Evolutionary conservation across 441 rosid genomes (phyloP).

Genomic region (Aquilaria agallochum): DNA sequence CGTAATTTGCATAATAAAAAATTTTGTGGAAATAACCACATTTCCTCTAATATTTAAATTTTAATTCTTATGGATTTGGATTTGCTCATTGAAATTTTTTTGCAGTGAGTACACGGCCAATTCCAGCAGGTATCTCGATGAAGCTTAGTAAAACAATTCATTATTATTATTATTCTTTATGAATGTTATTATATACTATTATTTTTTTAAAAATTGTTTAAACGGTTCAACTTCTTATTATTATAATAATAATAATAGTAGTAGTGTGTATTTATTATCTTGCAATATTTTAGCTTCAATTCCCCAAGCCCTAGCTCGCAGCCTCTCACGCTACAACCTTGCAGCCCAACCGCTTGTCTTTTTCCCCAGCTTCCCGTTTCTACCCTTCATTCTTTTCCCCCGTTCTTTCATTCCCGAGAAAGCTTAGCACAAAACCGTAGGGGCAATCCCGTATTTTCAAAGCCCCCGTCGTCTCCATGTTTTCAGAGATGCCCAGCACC

Average conservation of each 20-base stretch:
- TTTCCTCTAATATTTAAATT: too few species aligned
- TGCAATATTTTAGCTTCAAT: slow-evolving; percentile 41
- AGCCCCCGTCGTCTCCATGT: slow-evolving; percentile 44
- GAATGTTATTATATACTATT: too few species aligned
- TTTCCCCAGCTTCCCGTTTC: slow-evolving; percentile 28
- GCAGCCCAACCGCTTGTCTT: slow-evolving; percentile 60
- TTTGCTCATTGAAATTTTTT: too few species aligned
- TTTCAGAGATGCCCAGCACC: slow-evolving; percentile 87
- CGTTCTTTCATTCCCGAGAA: slow-evolving; percentile 72
- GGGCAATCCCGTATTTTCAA: slow-evolving; percentile 23
- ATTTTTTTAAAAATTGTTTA: too few species aligned
- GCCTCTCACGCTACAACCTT: slow-evolving; percentile 40
- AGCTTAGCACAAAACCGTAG: not conserved
- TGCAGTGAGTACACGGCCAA: too few species aligned
- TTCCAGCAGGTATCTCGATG: too few species aligned
- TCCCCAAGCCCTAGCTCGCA: slow-evolving; percentile 64
- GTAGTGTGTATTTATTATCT: slow-evolving; percentile 8
- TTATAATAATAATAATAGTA: not conserved
- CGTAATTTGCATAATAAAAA: too few species aligned
- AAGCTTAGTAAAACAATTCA: too few species aligned
- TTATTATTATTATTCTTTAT: too few species aligned
- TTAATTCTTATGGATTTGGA: too few species aligned
- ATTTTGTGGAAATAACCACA: too few species aligned
- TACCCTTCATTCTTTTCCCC: slow-evolving; percentile 26
- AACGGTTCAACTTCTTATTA: not conserved